Evolutionary conservation across 495 filamentous ascomycete species (phyloP), one percentile per base, ranked within the genome.

Genomic region (Neohortaea acidophila): DNA sequence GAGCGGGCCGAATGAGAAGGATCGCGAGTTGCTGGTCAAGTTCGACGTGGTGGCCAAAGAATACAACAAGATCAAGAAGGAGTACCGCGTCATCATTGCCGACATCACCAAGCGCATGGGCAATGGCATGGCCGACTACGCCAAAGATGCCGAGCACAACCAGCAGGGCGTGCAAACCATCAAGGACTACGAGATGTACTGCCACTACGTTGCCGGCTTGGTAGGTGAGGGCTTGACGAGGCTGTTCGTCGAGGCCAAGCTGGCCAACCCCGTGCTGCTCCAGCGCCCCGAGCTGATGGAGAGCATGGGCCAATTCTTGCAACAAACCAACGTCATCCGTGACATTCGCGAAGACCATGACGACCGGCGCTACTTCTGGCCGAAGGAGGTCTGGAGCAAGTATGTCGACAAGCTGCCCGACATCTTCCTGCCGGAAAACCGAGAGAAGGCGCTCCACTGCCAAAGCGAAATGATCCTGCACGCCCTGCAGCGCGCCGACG

Each of bases 241-340:
- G 12, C 68, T 96, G 18, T 96, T 97, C 48, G 84, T 96, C 24
- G 80, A 84, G 60, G 78, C 78, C 36, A 70, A 75, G 45, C 79
- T 92, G 15, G 89, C 85, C 23, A 94, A 96, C 61, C 75, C 82
- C 1, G 77, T 75, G 20, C 66, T 97, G 25, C 59, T 89, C 32
- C 68, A 82, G 33, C 79, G 84, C 17, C 73, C 76, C 25, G 65
- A 80, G 39, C 71, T 97, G 13, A 77, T 84, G 37, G 89, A 94
- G 60, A 83, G 81, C 28, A 97, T 97, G 89, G 89, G 89, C 25
- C 79, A 91, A 44, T 91, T 96, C 61, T 60, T 97, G 15, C 89
- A 97, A 57, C 93, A 97, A 70, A 92, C 81, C 21, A 97, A 96
- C 66, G 94, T 96, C 59, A 94, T 97, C 53, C 81, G 89, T 50